Conservation (phyloP, 805 yeast species). For the Saccharomyces jurei region DNA sequence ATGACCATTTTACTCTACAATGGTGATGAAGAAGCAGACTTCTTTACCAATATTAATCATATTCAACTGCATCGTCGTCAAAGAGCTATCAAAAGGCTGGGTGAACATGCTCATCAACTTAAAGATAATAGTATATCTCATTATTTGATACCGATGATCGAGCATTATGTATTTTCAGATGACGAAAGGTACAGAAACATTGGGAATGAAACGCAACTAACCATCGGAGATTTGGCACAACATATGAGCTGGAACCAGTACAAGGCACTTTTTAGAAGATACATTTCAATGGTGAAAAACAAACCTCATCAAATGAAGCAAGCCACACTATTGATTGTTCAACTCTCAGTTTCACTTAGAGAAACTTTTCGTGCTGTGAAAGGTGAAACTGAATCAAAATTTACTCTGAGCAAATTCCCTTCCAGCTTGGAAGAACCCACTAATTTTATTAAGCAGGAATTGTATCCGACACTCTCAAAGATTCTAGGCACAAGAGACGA, state of each 20-base stretch:
- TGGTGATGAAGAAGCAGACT: slow-evolving; percentile 77
- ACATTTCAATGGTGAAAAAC: slow-evolving; percentile 43
- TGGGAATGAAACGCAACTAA: slow-evolving; percentile 54
- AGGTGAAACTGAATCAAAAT: slow-evolving; percentile 10
- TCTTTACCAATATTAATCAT: slow-evolving; percentile 69
- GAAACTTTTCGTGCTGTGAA: slow-evolving; percentile 27
- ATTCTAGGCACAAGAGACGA: slow-evolving; percentile 61
- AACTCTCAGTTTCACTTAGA: slow-evolving; percentile 44
- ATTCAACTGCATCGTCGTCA: slow-evolving; percentile 82
- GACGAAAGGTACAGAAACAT: slow-evolving; percentile 55
- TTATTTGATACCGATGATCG: slow-evolving; percentile 77
- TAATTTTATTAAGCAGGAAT: slow-evolving; percentile 43
- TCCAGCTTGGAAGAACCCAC: slow-evolving; percentile 33
- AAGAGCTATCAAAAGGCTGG: slow-evolving; percentile 65
- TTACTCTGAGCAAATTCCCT: slow-evolving; percentile 31
- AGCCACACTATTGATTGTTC: slow-evolving; percentile 49
- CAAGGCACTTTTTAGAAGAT: slow-evolving; percentile 65
- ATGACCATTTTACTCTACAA: slow-evolving; percentile 54
- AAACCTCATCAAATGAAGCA: slow-evolving; percentile 46
- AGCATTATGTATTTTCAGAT: slow-evolving; percentile 58
- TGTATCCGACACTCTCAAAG: slow-evolving; percentile 55
- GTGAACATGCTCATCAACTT: slow-evolving; percentile 40
- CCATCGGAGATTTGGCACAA: slow-evolving; percentile 52
- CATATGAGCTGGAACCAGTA: slow-evolving; percentile 72
- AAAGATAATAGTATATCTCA: slow-evolving; percentile 59